phyloP scores from a whole-genome alignment of 345 rosid genomes.

The Draba incana region DNA sequence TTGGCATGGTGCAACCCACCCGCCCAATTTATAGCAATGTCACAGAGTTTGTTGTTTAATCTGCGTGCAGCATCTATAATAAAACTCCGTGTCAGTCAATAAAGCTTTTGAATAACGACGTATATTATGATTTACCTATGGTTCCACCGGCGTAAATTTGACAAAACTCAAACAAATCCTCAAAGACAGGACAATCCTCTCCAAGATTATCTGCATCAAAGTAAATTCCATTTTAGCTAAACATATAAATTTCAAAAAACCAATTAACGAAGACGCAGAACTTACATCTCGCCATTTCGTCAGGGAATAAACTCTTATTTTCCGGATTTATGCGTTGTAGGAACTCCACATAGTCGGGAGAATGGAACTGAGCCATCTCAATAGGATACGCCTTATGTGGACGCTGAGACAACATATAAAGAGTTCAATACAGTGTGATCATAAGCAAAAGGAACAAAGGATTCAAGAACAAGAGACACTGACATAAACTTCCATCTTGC shows the following conservation, averaged over 20 bases:
- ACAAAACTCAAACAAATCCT: conserved; percentile 92
- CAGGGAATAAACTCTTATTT: conserved; percentile 62
- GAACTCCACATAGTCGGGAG: conserved; percentile 90
- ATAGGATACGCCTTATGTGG: conserved; percentile 98
- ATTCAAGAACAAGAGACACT: conserved; percentile 30
- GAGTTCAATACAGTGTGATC: neutral
- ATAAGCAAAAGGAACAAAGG: neutral
- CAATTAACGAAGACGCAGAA: neutral
- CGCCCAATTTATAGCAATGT: conserved; percentile 99
- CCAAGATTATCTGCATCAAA: conserved; percentile 76
- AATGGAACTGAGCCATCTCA: conserved; percentile 97
- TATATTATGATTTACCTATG: conserved; percentile 58
- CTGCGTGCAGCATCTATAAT: conserved; percentile 87
- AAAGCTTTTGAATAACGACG: conserved; percentile 3
- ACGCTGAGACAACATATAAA: conserved; percentile 57
- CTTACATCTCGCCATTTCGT: conserved; percentile 74
- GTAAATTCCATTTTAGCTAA: neutral
- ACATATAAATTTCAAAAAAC: neutral
- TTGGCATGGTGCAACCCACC: conserved; percentile 99
- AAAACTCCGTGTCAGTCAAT: conserved; percentile 15
- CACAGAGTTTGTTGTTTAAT: conserved; percentile 89
- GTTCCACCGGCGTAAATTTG: conserved; percentile 99
- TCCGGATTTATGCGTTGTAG: conserved; percentile 83
- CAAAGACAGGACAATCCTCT: conserved; percentile 99
- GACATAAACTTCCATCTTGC: conserved; percentile 94